A percentile compares a stretch with the other conserved stretches of the same genome.
These are phyloP conservation scores for Sporothrix sp. DNA, from an alignment of 2,329 filamentous ascomycete species.

Conservation along the genomic window DNA sequence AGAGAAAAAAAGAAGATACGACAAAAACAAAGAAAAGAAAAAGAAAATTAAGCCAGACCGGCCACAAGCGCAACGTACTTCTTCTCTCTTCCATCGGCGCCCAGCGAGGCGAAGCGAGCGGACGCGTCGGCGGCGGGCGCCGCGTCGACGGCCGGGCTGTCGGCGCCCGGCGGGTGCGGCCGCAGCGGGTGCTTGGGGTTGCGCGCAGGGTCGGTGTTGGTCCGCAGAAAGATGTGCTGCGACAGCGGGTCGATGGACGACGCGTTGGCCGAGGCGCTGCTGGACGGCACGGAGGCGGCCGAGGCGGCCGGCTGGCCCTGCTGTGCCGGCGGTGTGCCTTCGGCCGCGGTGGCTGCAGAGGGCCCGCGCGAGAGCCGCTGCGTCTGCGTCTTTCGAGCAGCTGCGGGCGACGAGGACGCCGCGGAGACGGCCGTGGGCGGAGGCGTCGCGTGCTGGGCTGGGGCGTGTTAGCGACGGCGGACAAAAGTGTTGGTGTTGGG, in stretches of 20 bases:
- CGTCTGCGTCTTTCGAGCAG: background rate
- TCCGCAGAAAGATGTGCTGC: slow-evolving; percentile 56
- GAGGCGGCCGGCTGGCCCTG: background rate
- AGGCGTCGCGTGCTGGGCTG: slow-evolving; percentile 6
- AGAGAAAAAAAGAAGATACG: background rate
- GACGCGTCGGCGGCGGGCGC: slow-evolving; percentile 28
- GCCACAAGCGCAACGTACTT: too few relatives aligned
- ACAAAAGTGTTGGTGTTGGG: too few relatives aligned
- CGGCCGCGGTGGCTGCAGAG: background rate
- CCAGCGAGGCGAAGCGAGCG: slow-evolving; percentile 26
- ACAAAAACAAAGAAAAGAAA: background rate
- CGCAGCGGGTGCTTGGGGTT: slow-evolving; percentile 48
- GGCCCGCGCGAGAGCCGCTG: slow-evolving; percentile 4
- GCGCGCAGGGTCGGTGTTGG: slow-evolving; percentile 52
- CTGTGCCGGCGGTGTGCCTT: background rate
- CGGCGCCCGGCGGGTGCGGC: slow-evolving; percentile 36
- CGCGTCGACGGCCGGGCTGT: slow-evolving; percentile 32
- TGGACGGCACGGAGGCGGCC: slow-evolving; percentile 8
- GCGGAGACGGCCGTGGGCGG: background rate
- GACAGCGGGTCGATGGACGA: slow-evolving; percentile 24
- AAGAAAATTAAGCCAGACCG: too few relatives aligned
- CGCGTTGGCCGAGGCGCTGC: slow-evolving; percentile 12
- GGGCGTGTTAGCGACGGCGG: background rate
- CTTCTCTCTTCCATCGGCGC: slow-evolving; percentile 48
- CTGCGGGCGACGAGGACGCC: background rate